Conservation (phyloP, 495 filamentous ascomycete species). For the Hypomontagnella monticulosa region DNA sequence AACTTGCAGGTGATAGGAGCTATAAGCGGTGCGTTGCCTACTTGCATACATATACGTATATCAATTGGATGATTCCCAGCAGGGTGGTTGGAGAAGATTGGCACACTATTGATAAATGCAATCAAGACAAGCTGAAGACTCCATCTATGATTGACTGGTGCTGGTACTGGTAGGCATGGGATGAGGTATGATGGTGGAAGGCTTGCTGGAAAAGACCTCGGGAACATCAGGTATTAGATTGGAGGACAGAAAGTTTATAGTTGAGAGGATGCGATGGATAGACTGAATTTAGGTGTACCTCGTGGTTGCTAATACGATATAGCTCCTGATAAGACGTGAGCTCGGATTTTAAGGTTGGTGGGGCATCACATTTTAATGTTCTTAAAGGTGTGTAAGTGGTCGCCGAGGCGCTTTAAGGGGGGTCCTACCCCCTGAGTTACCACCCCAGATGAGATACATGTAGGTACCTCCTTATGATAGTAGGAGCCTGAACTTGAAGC, state of each 20-base stretch:
- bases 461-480: background rate
- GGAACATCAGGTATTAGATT: background rate
- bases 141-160: no score
- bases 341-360: constrained; percentile 37
- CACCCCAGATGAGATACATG: background rate
- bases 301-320: constrained; percentile 19
- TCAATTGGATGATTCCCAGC: constrained; percentile 2
- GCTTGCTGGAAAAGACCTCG: background rate
- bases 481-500: no score
- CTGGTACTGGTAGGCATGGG: no score
- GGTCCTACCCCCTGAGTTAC: no score
- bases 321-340: constrained; percentile 14
- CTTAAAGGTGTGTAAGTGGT: constrained; percentile 13
- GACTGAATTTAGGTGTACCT: constrained; percentile 30
- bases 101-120: no score
- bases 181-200: no score
- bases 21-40: constrained; percentile 12
- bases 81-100: background rate
- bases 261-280: constrained; percentile 10
- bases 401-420: constrained; percentile 4
- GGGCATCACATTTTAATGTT: constrained; percentile 13
- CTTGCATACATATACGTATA: background rate
- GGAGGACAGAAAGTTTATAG: constrained; percentile 28
- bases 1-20: constrained; percentile 1
- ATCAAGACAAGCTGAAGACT: no score